A percentile compares a stretch with the other conserved stretches of the same genome.
phyloP scores from a whole-genome alignment of 2,329 filamentous ascomycete species.

The Fusarium papillatum region DNA sequence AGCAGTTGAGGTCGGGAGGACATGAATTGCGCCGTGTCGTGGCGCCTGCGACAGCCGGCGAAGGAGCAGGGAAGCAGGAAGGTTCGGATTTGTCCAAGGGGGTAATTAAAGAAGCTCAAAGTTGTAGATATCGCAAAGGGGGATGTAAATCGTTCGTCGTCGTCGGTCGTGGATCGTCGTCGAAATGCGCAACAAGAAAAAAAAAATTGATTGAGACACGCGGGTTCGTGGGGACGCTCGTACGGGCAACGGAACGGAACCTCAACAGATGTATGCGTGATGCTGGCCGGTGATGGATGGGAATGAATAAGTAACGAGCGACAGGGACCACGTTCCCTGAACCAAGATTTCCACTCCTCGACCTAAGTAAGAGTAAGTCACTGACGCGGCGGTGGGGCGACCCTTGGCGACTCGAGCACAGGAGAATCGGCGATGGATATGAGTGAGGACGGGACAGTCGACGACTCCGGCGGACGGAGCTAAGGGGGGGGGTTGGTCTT shows the following conservation, averaged over 20 bases:
- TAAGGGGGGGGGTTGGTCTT: slow-evolving; percentile 18
- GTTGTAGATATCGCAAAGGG: slow-evolving; percentile 21
- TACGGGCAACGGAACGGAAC: slow-evolving; percentile 1
- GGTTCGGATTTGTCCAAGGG: slow-evolving; percentile 20
- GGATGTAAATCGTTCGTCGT: slow-evolving; percentile 24
- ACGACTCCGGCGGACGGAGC: slow-evolving; percentile 17
- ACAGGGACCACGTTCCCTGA: slow-evolving; percentile 46
- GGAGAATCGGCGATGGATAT: slow-evolving; percentile 19
- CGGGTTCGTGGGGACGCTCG: slow-evolving; percentile 31
- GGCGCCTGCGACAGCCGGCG: slow-evolving; percentile 39
- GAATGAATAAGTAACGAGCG: slow-evolving; percentile 45
- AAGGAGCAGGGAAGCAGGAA: slow-evolving; percentile 29
- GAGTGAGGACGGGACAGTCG: slow-evolving; percentile 10
- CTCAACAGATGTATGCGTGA: slow-evolving; percentile 1
- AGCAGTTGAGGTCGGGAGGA: slow-evolving; percentile 44
- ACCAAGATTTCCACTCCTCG: slow-evolving; percentile 33
- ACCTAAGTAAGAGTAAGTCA: slow-evolving; percentile 29
- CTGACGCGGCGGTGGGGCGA: slow-evolving; percentile 39
- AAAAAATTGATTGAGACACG: slow-evolving; percentile 2
- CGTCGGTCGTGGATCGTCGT: slow-evolving; percentile 35
- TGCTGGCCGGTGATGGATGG: slow-evolving; percentile 14
- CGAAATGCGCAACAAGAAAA: slow-evolving; percentile 16
- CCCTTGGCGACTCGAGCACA: slow-evolving; percentile 26
- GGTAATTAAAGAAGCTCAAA: slow-evolving; percentile 11
- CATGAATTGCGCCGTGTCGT: slow-evolving; percentile 46